Percentiles rank a stretch among this genome's conserved stretches.
phyloP scores from a whole-genome alignment of 2,329 filamentous ascomycete species.

The Botrytis pseudocinerea region DNA sequence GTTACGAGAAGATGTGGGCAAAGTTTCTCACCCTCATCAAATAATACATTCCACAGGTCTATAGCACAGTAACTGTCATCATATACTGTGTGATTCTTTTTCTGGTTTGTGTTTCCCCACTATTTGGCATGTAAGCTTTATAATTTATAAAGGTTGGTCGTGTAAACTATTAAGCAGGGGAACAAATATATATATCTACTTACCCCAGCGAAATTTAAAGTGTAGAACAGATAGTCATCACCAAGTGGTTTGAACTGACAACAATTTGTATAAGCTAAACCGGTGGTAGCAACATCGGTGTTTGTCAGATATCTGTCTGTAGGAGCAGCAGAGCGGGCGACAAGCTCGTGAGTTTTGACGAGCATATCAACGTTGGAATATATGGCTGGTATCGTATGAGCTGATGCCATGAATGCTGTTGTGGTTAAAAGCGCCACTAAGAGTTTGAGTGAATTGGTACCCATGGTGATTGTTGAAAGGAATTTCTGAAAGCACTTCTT shows the following conservation, averaged over 20 bases:
- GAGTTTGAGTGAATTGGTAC: not conserved
- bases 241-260: rapidly evolving
- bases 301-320: not conserved
- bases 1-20: not conserved
- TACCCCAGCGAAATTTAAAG: not conserved
- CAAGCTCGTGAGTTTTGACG: not conserved
- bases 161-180: not conserved
- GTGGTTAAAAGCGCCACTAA: not conserved
- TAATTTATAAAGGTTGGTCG: not conserved
- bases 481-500: not conserved
- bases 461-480: not conserved
- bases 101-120: not conserved
- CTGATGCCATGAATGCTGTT: not conserved
- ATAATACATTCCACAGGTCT: no score
- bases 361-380: not conserved
- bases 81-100: not conserved
- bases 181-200: not conserved
- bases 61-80: not conserved
- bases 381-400: not conserved
- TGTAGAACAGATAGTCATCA: not conserved
- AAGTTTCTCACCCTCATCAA: not conserved
- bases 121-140: not conserved
- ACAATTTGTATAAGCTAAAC: not conserved
- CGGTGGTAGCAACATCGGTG: not conserved
- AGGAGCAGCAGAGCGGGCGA: no score